These are phyloP conservation scores for Xerocomellus amylosporus DNA, from an alignment of 768 basidiomycete genomes.

Conservation along the genomic window DNA sequence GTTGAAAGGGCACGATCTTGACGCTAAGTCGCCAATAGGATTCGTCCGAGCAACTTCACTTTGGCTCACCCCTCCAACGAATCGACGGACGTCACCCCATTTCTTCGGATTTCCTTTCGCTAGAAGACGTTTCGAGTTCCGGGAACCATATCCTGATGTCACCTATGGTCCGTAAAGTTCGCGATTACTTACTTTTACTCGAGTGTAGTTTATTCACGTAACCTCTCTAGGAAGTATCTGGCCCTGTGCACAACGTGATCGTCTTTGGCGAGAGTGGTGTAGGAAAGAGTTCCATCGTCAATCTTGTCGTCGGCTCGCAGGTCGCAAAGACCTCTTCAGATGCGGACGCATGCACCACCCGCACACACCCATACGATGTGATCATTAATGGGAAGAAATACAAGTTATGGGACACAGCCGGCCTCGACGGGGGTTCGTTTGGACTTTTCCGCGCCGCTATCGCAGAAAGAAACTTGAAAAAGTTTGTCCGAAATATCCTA, in stretches of 20 bases:
- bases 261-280: conserved; percentile 45
- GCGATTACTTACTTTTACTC: not conserved
- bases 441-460: conserved; percentile 23
- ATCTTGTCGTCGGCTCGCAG: conserved; percentile 34
- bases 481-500: conserved; percentile 34
- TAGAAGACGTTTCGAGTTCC: not conserved
- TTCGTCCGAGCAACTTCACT: not conserved
- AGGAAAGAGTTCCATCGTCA: conserved; percentile 45
- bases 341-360: conserved; percentile 37
- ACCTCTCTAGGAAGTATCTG: conserved; percentile 1
- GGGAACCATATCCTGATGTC: not conserved
- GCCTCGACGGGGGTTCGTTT: conserved; percentile 34
- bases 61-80: not conserved
- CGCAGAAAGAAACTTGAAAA: conserved; percentile 28
- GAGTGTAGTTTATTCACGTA: not conserved
- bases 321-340: conserved; percentile 32
- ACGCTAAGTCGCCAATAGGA: not conserved
- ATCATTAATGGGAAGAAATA: conserved; percentile 19
- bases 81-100: not conserved
- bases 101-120: not conserved
- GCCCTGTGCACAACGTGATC: conserved; percentile 32
- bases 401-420: conserved; percentile 34
- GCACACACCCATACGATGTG: conserved; percentile 25
- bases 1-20: not conserved
- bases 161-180: conserved; percentile 15